Evolutionary conservation across 2,329 filamentous ascomycete genomes (phyloP).

Genomic region (Fusarium sp.): DNA sequence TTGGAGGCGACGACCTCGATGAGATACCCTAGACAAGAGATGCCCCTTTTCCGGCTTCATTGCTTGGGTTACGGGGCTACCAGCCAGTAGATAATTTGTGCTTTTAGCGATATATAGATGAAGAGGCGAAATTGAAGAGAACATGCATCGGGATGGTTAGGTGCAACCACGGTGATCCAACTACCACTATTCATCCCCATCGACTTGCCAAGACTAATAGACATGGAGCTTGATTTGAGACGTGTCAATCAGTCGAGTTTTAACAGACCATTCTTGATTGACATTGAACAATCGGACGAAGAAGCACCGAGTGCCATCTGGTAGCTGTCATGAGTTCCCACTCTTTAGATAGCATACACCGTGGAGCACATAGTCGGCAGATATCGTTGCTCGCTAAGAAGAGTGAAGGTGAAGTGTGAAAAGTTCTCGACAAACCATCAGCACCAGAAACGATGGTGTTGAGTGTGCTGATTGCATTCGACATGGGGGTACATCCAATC

Average conservation of each 20-base stretch:
- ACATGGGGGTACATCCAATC: slow-evolving; percentile 14
- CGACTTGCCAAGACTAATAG: not conserved
- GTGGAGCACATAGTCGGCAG: not conserved
- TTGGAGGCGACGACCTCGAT: slow-evolving; percentile 62
- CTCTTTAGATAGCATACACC: not conserved
- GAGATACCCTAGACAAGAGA: slow-evolving; percentile 55
- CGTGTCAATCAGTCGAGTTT: not conserved
- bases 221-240: not conserved
- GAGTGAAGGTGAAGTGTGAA: not conserved
- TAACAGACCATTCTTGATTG: not conserved
- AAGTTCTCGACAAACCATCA: not conserved
- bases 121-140: slow-evolving; percentile 3
- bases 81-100: slow-evolving; percentile 1
- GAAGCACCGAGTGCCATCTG: not conserved
- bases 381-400: not conserved
- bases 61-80: slow-evolving; percentile 6
- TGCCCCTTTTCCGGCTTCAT: not conserved
- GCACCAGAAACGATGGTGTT: slow-evolving; percentile 10
- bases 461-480: not conserved
- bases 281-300: not conserved
- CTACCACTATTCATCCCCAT: not conserved
- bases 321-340: not conserved
- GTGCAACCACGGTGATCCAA: not conserved
- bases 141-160: not conserved
- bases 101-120: slow-evolving; percentile 7